Evolutionary conservation across 805 yeast genomes (phyloP), one percentile per base, ranked within the genome.

Genomic region (Wickerhamiella australiensis): DNA sequence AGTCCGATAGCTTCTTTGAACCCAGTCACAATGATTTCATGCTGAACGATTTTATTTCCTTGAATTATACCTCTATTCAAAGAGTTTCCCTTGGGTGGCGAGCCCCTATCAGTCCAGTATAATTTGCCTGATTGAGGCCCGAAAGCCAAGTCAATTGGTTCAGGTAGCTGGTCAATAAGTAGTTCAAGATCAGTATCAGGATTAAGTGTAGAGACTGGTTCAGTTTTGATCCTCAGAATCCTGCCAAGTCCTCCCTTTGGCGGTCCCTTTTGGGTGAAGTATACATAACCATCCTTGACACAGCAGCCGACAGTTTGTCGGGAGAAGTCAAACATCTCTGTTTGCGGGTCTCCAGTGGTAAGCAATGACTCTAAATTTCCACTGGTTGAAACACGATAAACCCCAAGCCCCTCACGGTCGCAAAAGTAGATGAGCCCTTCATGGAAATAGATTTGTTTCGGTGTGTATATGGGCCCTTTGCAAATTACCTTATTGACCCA

Each of bases 51-150:
- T 15, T 29, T 26, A 8, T 18, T 23, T 11, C 18, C 21, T 9
- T 29, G 13, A 9, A 41, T 8, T n/a, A 4, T 13, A 9, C 23
- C 42, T 22, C 33, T 12, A 25, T 38, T 45, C 5, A 50, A 31
- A 13, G 38, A 20, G 25, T 47, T 47, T 18, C 50, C 50, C 4
- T 41, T n/a, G 13, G 50, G 50, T 3, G 41, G 42, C n/a, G 42
- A 46, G 15, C 50, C 50, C 5, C 50, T 37, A 29, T 47, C 50
- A 17, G 50, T 47, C 50, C 50, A 47, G 35, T 41, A 47, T 2
- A 47, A 12, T 13, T 15, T 37, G 5, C 43, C 49, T 6, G 26
- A 22, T 2, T 9, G 27, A 7, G 29, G 33, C 2, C 36, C 22
- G 8, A 41, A 21, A 2, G 35, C 35, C 20, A 47, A 5, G 22